phyloP scores from a whole-genome alignment of 495 filamentous ascomycete genomes.

The Coniosporium apollinis region DNA sequence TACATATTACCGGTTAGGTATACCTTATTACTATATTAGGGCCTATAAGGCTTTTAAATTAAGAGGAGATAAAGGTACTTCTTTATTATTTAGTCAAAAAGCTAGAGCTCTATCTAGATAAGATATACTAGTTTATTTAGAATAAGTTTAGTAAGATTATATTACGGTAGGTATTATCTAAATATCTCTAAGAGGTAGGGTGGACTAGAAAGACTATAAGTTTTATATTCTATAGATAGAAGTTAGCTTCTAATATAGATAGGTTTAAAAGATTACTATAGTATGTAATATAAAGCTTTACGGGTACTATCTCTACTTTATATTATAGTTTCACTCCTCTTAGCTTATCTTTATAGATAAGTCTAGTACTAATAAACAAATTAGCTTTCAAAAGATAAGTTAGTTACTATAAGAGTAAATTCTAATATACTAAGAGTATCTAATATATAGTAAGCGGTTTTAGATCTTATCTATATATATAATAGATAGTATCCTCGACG shows the following conservation, averaged over 20 bases:
- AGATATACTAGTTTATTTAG: neutral
- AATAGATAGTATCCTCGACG: neutral
- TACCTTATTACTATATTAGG: neutral
- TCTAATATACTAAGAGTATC: neutral
- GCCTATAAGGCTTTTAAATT: neutral
- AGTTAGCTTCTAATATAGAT: neutral
- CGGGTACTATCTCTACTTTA: neutral
- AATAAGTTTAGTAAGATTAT: constrained; percentile 1
- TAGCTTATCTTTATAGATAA: constrained; percentile 2
- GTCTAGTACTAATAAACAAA: neutral
- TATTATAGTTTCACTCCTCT: no score
- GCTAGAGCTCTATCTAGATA: neutral
- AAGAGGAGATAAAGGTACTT: neutral
- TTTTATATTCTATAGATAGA: neutral
- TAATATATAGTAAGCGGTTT: neutral
- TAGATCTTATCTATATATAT: neutral
- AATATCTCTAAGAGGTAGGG: neutral
- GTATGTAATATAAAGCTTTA: neutral
- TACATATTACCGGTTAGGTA: neutral
- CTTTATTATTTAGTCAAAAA: neutral
- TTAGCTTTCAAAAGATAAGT: neutral
- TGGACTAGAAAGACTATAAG: neutral
- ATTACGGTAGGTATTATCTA: neutral
- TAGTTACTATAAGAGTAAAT: neutral
- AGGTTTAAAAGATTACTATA: neutral